phyloP scores from a whole-genome alignment of 129 eudicot species.

The Heracleum sosnowskyi region DNA sequence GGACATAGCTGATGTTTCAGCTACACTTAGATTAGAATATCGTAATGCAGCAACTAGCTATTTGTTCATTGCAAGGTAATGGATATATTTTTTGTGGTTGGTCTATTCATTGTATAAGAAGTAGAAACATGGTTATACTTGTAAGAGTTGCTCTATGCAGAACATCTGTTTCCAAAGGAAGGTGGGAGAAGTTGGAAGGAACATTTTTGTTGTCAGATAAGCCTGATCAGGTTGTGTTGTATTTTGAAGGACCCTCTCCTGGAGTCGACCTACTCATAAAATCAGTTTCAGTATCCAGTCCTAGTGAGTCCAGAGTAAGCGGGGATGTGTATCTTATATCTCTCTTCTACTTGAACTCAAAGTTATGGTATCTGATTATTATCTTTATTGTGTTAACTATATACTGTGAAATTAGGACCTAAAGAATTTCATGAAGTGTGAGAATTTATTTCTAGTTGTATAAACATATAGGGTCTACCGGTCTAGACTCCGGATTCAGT shows the following conservation, averaged over 20 bases:
- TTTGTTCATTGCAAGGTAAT: slow-evolving; percentile 53
- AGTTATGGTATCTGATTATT: neutral
- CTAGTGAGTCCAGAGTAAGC: slow-evolving; percentile 33
- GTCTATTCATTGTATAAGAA: neutral
- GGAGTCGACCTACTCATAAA: slow-evolving; percentile 71
- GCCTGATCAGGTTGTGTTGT: slow-evolving; percentile 56
- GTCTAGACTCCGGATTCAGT: neutral
- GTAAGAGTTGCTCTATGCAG: slow-evolving; percentile 28
- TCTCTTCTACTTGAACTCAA: neutral
- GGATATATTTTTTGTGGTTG: neutral
- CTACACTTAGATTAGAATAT: slow-evolving; percentile 58
- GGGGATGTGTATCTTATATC: neutral
- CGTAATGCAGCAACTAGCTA: slow-evolving; percentile 36
- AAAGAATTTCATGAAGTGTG: neutral
- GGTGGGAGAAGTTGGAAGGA: slow-evolving; percentile 79
- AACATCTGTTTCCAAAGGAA: slow-evolving; percentile 35
- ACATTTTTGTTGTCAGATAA: slow-evolving; percentile 46
- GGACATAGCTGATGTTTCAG: slow-evolving; percentile 38
- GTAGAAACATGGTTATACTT: neutral
- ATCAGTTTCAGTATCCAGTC: slow-evolving; percentile 38
- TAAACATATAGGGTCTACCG: neutral
- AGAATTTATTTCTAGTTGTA: neutral
- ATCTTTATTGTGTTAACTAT: neutral
- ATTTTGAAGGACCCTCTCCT: slow-evolving; percentile 79
- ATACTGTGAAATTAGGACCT: neutral